Evolutionary conservation across 371 early-diverging fungal genomes (phyloP).

Genomic region (Apophysomyces sp.): DNA sequence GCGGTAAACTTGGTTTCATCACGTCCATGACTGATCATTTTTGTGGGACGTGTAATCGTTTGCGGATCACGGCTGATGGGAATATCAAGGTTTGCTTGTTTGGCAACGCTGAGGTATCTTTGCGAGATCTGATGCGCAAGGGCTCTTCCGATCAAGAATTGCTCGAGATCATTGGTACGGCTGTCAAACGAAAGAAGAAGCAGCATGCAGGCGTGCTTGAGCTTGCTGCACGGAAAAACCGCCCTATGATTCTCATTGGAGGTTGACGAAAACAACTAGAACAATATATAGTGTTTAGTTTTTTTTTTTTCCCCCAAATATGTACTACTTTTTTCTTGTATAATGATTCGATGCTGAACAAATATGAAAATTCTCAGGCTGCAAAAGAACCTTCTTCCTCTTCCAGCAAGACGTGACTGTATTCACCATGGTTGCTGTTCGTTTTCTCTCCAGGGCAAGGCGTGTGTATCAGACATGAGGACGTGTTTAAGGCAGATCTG

Average conservation of each 20-base stretch:
- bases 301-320: not conserved
- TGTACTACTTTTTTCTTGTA: not conserved
- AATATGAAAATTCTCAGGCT: not conserved
- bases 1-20: conserved; percentile 91
- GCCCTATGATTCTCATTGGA: conserved; percentile 95
- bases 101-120: conserved; percentile 85
- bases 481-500: too few species aligned
- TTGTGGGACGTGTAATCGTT: conserved; percentile 89
- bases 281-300: too few species aligned
- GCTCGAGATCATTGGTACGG: conserved; percentile 64
- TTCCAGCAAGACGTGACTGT: not conserved
- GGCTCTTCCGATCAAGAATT: conserved; percentile 68
- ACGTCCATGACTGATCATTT: conserved; percentile 96
- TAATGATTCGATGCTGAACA: too few species aligned
- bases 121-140: conserved; percentile 77
- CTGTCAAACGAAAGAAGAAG: conserved; percentile 85
- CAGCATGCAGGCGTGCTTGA: conserved; percentile 92
- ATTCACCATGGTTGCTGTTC: not conserved
- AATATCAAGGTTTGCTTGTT: conserved; percentile 92
- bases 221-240: conserved; percentile 77
- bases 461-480: not conserved
- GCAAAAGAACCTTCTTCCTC: not conserved
- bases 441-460: not conserved
- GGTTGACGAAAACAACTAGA: conserved; percentile 61
- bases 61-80: conserved; percentile 94